A percentile compares a stretch with the other conserved stretches of the same genome.
Conservation (phyloP, 192 early-diverging fungal species). For the Coemansia sp. region DNA sequence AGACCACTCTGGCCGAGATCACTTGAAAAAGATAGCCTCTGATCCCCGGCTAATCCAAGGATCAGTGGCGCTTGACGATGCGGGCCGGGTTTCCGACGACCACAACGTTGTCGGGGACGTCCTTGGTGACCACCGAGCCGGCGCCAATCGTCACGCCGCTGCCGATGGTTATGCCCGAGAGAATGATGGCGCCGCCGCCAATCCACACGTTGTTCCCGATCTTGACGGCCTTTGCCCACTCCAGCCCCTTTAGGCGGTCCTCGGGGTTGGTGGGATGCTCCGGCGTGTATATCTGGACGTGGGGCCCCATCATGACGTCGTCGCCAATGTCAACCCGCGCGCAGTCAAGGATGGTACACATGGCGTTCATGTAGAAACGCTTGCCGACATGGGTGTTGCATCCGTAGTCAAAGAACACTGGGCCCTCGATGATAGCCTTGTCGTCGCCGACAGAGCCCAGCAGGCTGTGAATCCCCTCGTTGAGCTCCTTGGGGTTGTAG, state of each 20-base stretch:
- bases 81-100: constrained; percentile 88
- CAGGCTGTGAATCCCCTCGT: constrained; percentile 30
- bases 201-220: constrained; percentile 92
- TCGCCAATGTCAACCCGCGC: constrained; percentile 67
- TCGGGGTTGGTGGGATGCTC: constrained; percentile 65
- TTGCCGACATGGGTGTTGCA: constrained; percentile 71
- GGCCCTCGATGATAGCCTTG: constrained; percentile 56
- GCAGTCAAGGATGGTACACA: constrained; percentile 70
- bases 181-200: constrained; percentile 71
- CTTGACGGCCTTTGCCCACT: constrained; percentile 23
- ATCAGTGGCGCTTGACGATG: constrained; percentile 52
- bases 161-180: constrained; percentile 86
- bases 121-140: constrained; percentile 83
- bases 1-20: constrained; percentile 2
- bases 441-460: constrained; percentile 56
- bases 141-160: constrained; percentile 67
- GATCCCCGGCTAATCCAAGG: too few species aligned
- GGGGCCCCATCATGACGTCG: constrained; percentile 65
- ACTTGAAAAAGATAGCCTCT: not conserved
- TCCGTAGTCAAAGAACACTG: constrained; percentile 70
- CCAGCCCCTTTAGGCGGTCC: constrained; percentile 6
- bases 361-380: constrained; percentile 70
- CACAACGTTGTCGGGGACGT: constrained; percentile 67
- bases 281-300: constrained; percentile 68
- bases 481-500: constrained; percentile 22